These are phyloP conservation scores for Nitzschia inconspicua DNA, from an alignment of 108 stramenopile species.

Conservation along the genomic window DNA sequence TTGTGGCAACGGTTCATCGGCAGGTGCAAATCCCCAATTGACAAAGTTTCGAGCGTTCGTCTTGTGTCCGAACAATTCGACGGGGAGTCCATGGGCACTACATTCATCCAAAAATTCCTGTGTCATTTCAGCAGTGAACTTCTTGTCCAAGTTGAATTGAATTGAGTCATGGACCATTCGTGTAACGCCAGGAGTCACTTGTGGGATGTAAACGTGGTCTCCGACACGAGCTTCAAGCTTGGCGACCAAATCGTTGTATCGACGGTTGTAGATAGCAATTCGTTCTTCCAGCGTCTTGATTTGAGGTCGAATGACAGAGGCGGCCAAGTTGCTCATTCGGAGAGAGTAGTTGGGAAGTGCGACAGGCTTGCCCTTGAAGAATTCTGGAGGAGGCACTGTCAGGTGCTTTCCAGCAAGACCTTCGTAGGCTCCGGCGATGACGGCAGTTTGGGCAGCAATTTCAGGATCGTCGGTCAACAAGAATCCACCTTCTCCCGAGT, in stretches of 20 bases:
- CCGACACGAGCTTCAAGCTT: constrained; percentile 49
- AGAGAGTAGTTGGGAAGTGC: constrained; percentile 80
- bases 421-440: constrained; percentile 88
- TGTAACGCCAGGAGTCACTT: constrained; percentile 69
- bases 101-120: constrained; percentile 71
- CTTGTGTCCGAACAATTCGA: constrained; percentile 86
- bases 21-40: constrained; percentile 91
- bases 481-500: constrained; percentile 91
- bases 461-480: constrained; percentile 74
- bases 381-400: constrained; percentile 62
- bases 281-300: constrained; percentile 73
- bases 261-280: constrained; percentile 73
- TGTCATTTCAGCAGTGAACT: constrained; percentile 64
- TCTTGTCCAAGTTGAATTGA: constrained; percentile 73
- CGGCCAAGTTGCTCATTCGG: constrained; percentile 78
- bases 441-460: constrained; percentile 71
- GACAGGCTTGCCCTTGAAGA: constrained; percentile 47
- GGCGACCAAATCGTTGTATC: constrained; percentile 55
- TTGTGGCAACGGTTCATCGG: constrained; percentile 73
- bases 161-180: constrained; percentile 81
- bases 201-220: constrained; percentile 67
- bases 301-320: constrained; percentile 79
- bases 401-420: constrained; percentile 67
- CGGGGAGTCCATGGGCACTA: constrained; percentile 75
- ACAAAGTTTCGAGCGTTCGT: constrained; percentile 85